Base-by-base conservation (phyloP, 306 rosid species). In the Lablab purpureus region DNA sequence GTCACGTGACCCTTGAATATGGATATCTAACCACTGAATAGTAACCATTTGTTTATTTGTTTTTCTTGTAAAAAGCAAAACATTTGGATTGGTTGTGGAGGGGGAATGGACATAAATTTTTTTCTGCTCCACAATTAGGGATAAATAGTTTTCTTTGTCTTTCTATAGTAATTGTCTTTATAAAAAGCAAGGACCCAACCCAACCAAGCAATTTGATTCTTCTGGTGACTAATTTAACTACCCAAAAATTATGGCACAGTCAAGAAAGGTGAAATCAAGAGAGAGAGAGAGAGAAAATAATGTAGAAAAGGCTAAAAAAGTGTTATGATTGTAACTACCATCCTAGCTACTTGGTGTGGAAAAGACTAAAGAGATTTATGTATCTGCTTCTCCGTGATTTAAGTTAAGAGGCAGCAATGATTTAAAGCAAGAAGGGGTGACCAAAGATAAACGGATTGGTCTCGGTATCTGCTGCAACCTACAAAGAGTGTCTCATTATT, bases 351-450 rank as follows among this genome's bases (percentile, higher is more conserved):
- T 73, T 81, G 83, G 68, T 65, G 59, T 51, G 72, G 49, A 78
- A 76, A 81, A 74, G 77, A 79, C 47, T 41, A 81, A 77, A 84
- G 74, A 76, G 73, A 77, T 27, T 71, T 30, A 17, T 80, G 70
- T 62, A 56, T 80, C 75, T 71, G 59, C 85, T 9, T 18, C 22
- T 73, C 93, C 91, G 93, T 89, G 89, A 89, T 83, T 83, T 43
- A 73, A 82, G 91, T 81, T 45, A 36, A 37, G 37, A 22, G 69
- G 87, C 73, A 67, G 12, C 55, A 79, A 82, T 73, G 73, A 74
- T 67, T 37, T 37, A 56, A 69, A 76, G 77, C 81, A 83, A 18
- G 83, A 81, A 67, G 83, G 83, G 59, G 74, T 81, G 84, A 58
- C 43, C 36, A 7, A 47, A 60, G 12, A 32, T 18, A 9, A 58